Conservation (phyloP, 1,139 yeast species). For the Geotrichum carabidarum region DNA sequence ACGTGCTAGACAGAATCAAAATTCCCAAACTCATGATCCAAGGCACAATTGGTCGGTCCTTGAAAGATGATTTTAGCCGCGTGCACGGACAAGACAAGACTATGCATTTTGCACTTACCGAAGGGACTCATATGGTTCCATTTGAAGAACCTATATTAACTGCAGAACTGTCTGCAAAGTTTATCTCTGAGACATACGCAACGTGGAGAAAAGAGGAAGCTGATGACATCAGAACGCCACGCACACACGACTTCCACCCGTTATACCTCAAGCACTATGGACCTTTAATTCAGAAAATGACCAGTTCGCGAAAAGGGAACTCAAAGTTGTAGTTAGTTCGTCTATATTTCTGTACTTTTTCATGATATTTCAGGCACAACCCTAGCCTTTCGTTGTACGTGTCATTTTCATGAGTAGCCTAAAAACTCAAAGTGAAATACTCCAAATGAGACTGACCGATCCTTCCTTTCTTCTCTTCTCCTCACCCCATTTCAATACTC, state of each 20-base stretch:
- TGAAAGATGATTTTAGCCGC: background rate
- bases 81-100: constrained; percentile 1
- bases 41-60: constrained; percentile 6
- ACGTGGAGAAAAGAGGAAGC: constrained; percentile 4
- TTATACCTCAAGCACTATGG: constrained; percentile 3
- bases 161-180: background rate
- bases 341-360: background rate
- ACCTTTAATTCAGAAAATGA: background rate
- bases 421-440: background rate
- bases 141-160: constrained; percentile 6
- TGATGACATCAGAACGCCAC: constrained; percentile 4
- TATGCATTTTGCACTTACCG: background rate
- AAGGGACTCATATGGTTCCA: constrained; percentile 11
- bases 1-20: background rate
- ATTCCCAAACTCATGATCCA: constrained; percentile 15
- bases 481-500: constrained; percentile 3
- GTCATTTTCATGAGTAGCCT: too few relatives aligned
- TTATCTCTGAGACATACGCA: background rate
- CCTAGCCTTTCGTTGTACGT: too few relatives aligned
- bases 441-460: too few relatives aligned
- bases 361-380: background rate
- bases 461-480: background rate
- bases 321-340: background rate
- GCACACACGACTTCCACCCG: constrained; percentile 9
- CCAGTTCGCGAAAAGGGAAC: background rate